These are phyloP conservation scores for Irpex sp. DNA, from an alignment of 1,284 basidiomycete species.

Conservation along the genomic window DNA sequence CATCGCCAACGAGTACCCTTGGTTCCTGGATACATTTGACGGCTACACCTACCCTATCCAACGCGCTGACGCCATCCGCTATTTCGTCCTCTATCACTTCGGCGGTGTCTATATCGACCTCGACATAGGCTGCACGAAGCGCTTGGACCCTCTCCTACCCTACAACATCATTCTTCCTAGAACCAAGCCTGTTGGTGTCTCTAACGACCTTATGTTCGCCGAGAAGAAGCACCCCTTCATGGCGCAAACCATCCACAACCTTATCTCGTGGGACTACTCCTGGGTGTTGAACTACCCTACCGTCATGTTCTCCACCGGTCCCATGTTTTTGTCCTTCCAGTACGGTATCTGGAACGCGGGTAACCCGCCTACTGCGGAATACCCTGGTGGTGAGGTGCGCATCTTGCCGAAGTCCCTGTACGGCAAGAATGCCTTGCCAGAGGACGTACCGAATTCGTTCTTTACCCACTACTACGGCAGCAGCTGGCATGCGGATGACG, in stretches of 20 bases:
- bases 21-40: conserved; percentile 93
- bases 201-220: conserved; percentile 96
- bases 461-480: conserved; percentile 96
- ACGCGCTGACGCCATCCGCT: conserved; percentile 96
- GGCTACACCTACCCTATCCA: conserved; percentile 93
- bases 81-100: conserved; percentile 94
- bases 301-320: conserved; percentile 99
- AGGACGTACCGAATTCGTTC: conserved; percentile 88
- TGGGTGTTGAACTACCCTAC: conserved; percentile 97
- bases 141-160: conserved; percentile 83
- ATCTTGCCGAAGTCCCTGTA: conserved; percentile 93
- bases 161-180: conserved; percentile 91
- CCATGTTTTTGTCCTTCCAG: conserved; percentile 90
- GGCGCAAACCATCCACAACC: conserved; percentile 89
- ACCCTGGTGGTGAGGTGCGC: conserved; percentile 69
- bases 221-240: conserved; percentile 87
- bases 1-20: conserved; percentile 83
- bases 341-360: conserved; percentile 80
- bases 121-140: conserved; percentile 92
- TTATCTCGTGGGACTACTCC: conserved; percentile 90
- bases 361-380: conserved; percentile 54
- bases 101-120: conserved; percentile 97
- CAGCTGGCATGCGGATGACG: conserved; percentile 95
- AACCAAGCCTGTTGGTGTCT: conserved; percentile 95
- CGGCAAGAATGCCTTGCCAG: conserved; percentile 90